Base-by-base conservation (phyloP, 768 basidiomycete genomes). In the Calocybe cyanea region DNA sequence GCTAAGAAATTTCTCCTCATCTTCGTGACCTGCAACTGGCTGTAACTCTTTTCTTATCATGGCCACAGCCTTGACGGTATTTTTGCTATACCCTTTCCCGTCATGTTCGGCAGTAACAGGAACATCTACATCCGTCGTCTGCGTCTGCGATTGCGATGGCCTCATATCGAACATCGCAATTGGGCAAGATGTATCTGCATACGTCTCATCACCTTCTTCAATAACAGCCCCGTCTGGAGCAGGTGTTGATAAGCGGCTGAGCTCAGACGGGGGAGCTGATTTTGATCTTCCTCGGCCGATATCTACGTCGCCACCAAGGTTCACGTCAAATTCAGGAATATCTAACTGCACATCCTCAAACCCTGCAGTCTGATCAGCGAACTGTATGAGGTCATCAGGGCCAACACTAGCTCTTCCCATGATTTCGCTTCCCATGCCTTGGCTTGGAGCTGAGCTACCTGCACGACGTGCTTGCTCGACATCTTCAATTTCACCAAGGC, bases 11-110 rank as follows among this genome's bases (percentile, higher is more conserved):
- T 81, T 86, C 24, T 82, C 81, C 47, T 71, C 71, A 10, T 63
- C 63, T 3, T 70, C 74, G 19, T 74, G 72, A 1, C 66, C 69
- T 10, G 66, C 67, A 21, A 61, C 63, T 2, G 81, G 79, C 44
- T 80, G 75, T 41, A 94, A 66, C 57, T 91, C 87, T 52, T 73
- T 75, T 49, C 87, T 77, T 41, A 95, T 72, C 55, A 95, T 69
- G 19, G 76, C 71, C 30, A 94, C 66, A 1, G 93, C 93, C 60
- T 87, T 90, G 43, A 88, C 73, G 0, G 92, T 96, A 58, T 94
- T 94, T 68, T 81, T 85, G 67, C 90, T 92, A 63, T 87, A 93
- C 0, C 85, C 86, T 54, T 83, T 84, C 35, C 79, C 74, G 30
- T 86, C 83, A 34, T 69, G 67, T 18, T 76, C 76, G 15, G 17